These are phyloP conservation scores for Geranium brycei DNA, from an alignment of 345 rosid genomes.

Conservation along the genomic window DNA sequence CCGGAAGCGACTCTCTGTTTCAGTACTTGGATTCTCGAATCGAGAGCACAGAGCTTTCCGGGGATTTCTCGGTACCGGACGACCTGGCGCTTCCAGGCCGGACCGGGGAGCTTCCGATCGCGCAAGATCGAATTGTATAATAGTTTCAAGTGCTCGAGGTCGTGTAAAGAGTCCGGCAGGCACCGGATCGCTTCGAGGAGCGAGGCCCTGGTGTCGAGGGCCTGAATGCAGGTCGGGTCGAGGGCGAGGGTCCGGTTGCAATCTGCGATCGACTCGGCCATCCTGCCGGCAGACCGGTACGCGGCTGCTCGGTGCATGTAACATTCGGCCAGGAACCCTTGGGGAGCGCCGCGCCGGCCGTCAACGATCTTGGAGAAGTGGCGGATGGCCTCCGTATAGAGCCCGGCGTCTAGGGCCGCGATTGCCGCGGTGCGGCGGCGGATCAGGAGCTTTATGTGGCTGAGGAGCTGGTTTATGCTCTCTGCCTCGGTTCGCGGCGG, in stretches of 20 bases:
- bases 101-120: conserved; percentile 84
- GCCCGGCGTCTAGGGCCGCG: conserved; percentile 78
- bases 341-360: conserved; percentile 78
- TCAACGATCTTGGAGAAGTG: conserved; percentile 85
- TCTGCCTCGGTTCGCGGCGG: conserved; percentile 53
- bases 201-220: conserved; percentile 77
- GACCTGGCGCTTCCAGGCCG: conserved; percentile 81
- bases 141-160: conserved; percentile 82
- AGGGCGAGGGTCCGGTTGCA: conserved; percentile 87
- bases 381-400: conserved; percentile 72
- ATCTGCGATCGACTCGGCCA: conserved; percentile 79
- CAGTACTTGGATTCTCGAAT: conserved; percentile 47
- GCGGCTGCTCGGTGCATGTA: conserved; percentile 78
- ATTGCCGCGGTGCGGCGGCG: conserved; percentile 84
- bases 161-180: conserved; percentile 80
- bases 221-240: conserved; percentile 66
- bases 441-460: conserved; percentile 70
- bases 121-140: conserved; percentile 76
- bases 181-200: conserved; percentile 74
- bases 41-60: conserved; percentile 54
- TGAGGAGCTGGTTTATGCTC: conserved; percentile 47
- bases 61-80: conserved; percentile 83
- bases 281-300: conserved; percentile 54
- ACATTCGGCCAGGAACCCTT: conserved; percentile 80
- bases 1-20: conserved; percentile 70